phyloP scores from a whole-genome alignment of 1,139 yeast species.

The Suhomyces bokatorum region DNA sequence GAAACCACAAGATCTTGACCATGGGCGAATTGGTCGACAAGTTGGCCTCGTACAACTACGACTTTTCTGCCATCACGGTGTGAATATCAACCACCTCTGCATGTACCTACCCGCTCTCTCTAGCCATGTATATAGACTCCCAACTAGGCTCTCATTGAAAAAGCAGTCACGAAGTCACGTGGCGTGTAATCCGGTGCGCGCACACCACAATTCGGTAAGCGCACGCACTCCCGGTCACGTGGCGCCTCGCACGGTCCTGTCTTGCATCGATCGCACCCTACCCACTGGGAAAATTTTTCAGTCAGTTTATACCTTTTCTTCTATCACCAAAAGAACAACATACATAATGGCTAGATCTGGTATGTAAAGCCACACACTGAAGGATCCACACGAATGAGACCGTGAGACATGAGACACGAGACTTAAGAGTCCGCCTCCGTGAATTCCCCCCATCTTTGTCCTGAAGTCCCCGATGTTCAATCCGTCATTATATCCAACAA shows the following conservation, averaged over 20 bases:
- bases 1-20: constrained; percentile 39
- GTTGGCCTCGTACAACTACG: constrained; percentile 36
- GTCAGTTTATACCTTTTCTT: constrained; percentile 13
- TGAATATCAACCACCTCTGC: constrained; percentile 6
- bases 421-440: no score
- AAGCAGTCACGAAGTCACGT: constrained; percentile 21
- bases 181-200: constrained; percentile 3
- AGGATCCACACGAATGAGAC: not conserved
- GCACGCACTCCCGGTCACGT: constrained; percentile 3
- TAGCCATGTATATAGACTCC: constrained; percentile 9
- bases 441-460: no score
- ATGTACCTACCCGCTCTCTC: not conserved
- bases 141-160: constrained; percentile 4
- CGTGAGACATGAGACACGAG: not conserved
- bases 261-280: constrained; percentile 14
- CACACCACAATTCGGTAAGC: not conserved
- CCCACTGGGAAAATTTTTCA: constrained; percentile 15
- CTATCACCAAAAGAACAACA: constrained; percentile 14
- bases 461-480: no score
- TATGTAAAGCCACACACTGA: constrained; percentile 36
- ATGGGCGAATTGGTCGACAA: constrained; percentile 44
- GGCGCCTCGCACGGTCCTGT: not conserved
- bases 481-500: no score
- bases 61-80: constrained; percentile 31
- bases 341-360: constrained; percentile 61